These are phyloP conservation scores for Trypanosoma platydactyli DNA, from an alignment of 208 protist genomes.

Conservation along the genomic window DNA sequence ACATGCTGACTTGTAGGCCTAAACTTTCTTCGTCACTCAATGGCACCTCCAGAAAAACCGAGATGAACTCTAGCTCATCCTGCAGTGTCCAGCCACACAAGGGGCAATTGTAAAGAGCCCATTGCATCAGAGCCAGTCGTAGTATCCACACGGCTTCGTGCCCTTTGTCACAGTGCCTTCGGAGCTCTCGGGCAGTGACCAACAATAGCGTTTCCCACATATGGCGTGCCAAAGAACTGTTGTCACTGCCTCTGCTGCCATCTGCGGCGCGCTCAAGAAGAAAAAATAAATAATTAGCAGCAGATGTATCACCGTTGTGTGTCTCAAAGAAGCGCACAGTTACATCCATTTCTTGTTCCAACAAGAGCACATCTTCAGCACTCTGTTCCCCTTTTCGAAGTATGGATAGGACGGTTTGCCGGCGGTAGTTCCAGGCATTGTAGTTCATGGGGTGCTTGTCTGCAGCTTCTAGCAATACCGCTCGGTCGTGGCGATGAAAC, in stretches of 20 bases:
- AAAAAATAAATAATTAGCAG: slow-evolving; percentile 58
- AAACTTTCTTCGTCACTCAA: neutral
- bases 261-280: slow-evolving; percentile 31
- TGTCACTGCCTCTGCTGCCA: neutral
- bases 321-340: slow-evolving; percentile 41
- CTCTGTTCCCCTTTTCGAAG: neutral
- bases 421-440: slow-evolving; percentile 79
- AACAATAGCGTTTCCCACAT: slow-evolving; percentile 38
- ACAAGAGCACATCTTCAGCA: neutral
- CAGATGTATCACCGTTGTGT: slow-evolving; percentile 70
- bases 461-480: slow-evolving; percentile 40
- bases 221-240: neutral
- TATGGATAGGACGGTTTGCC: slow-evolving; percentile 18
- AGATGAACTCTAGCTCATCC: slow-evolving; percentile 62
- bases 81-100: slow-evolving; percentile 45
- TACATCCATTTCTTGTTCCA: slow-evolving; percentile 26
- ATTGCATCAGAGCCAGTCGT: slow-evolving; percentile 56
- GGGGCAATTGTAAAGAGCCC: slow-evolving; percentile 27
- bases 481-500: slow-evolving; percentile 28
- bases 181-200: slow-evolving; percentile 51
- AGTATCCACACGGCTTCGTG: slow-evolving; percentile 75
- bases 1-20: slow-evolving; percentile 3
- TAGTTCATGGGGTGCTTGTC: slow-evolving; percentile 82
- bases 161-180: slow-evolving; percentile 64
- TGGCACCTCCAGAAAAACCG: slow-evolving; percentile 26